phyloP scores from a whole-genome alignment of 2,329 filamentous ascomycete genomes.

The Xylariaceae sp. region DNA sequence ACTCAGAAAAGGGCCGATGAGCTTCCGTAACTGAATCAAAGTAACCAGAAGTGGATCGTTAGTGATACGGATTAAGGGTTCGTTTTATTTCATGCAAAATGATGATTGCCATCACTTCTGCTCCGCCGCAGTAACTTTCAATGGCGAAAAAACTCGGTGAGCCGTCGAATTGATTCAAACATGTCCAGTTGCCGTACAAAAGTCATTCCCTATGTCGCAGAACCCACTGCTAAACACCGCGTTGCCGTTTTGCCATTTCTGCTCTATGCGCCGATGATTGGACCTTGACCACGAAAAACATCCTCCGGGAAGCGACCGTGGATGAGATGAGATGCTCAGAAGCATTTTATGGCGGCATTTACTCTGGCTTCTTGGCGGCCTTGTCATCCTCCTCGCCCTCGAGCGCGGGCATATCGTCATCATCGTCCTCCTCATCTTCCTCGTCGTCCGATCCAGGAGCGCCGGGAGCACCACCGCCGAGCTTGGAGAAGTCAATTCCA shows the following conservation, averaged over 20 bases:
- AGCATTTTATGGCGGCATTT: constrained; percentile 3
- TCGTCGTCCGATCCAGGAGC: constrained; percentile 41
- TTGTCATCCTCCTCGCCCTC: constrained; percentile 57
- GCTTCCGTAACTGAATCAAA: too few relatives aligned
- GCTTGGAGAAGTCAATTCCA: constrained; percentile 92
- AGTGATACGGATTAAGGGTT: too few relatives aligned
- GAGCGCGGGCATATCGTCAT: constrained; percentile 79
- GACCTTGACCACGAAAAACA: constrained; percentile 19
- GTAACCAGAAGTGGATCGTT: too few relatives aligned
- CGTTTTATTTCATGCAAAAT: too few relatives aligned
- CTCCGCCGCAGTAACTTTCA: too few relatives aligned
- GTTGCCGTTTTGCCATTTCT: constrained; percentile 17
- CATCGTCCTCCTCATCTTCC: constrained; percentile 51
- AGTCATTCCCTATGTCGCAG: too few relatives aligned
- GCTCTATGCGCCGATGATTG: constrained; percentile 17
- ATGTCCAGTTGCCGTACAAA: too few relatives aligned
- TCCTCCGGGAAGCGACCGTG: constrained; percentile 3
- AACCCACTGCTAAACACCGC: not conserved
- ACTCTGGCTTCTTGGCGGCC: constrained; percentile 25
- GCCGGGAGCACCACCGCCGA: constrained; percentile 60
- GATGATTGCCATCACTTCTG: too few relatives aligned
- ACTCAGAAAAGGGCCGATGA: too few relatives aligned
- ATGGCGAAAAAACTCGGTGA: too few relatives aligned
- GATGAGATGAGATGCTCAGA: constrained; percentile 7
- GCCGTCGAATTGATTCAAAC: too few relatives aligned